Base-by-base conservation (phyloP, 1,139 yeast species). In the Maudiozyma humilis region DNA sequence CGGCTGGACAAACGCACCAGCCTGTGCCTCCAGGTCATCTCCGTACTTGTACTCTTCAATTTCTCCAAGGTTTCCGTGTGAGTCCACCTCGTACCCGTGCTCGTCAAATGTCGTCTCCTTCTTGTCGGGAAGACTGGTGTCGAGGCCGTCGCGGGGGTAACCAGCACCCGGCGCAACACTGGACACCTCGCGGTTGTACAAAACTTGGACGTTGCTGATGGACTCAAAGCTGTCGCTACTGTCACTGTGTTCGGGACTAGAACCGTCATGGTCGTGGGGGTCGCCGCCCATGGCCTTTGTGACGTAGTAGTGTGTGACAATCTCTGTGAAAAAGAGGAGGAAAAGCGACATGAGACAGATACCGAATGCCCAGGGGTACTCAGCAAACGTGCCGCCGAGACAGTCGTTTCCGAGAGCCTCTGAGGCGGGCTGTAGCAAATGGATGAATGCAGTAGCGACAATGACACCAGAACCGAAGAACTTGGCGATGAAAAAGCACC, bases 401-500 rank as follows among this genome's bases (percentile, higher is more conserved):
- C 86, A 79, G 6, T 66, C 68, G 43, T 68, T 55, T 0, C 73
- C 64, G 44, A 80, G 67, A 2, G 71, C 67, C 32, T 78, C 82
- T 47, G 72, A 68, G 3, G 95, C 95, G 0, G 95, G 95, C 53
- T 81, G 79, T 54, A 88, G 69, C 49, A 88, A 69, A 65, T 88
- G 96, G 45, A 88, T 80, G 55, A 86, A 82, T 0, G 95, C 88
- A 1, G 96, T 88, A 1, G 96, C 91, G 8, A 87, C 72, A 58
- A 88, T 88, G 42, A 88, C 96, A 42, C 96, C 96, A 1, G 95
- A 82, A 48, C 96, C 96, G 61, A 88, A 87, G 67, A 76, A 85
- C 57, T 84, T 85, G 44, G 88, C 84, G 37, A 80, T 66, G 57
- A 83, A 77, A 47, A 55, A 86, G 45, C 79, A 73, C 76, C 78